Conservation (phyloP, 441 rosid species). For the Raphanus hybrid region DNA sequence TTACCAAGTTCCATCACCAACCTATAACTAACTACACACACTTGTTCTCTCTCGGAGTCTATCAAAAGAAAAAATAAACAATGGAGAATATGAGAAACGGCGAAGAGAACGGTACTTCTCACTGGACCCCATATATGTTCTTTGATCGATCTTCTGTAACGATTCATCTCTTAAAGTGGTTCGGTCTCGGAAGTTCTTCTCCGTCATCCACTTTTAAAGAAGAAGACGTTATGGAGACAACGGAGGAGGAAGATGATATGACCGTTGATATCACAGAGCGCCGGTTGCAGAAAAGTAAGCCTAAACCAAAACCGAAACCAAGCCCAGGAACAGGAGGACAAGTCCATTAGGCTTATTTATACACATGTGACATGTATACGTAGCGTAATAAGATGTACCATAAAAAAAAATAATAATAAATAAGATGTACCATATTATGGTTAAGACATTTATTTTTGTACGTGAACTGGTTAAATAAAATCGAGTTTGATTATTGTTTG, state of each 20-base stretch:
- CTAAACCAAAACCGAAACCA: background rate
- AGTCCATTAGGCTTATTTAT: constrained; percentile 9
- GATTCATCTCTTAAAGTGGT: constrained; percentile 25
- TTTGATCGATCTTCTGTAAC: constrained; percentile 28
- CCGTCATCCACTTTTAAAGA: constrained; percentile 1
- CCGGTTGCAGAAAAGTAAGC: background rate
- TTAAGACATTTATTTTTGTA: background rate
- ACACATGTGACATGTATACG: background rate
- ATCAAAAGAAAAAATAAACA: background rate
- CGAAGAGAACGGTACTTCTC: constrained; percentile 11
- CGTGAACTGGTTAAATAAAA: background rate
- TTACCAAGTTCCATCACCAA: constrained; percentile 40
- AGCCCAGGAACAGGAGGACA: constrained; percentile 30
- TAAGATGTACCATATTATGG: background rate
- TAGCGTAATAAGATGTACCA: background rate
- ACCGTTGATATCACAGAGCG: constrained; percentile 11
- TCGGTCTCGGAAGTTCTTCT: constrained; percentile 16
- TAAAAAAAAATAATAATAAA: too few relatives aligned
- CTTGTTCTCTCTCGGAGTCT: background rate
- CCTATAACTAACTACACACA: constrained; percentile 13
- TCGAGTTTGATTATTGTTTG: background rate
- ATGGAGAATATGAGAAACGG: constrained; percentile 27
- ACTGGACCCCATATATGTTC: constrained; percentile 16
- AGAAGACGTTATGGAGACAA: background rate
- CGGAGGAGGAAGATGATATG: constrained; percentile 19